These are phyloP conservation scores for Dactylonectria estremocensis DNA, from an alignment of 2,329 filamentous ascomycete species.

Conservation along the genomic window DNA sequence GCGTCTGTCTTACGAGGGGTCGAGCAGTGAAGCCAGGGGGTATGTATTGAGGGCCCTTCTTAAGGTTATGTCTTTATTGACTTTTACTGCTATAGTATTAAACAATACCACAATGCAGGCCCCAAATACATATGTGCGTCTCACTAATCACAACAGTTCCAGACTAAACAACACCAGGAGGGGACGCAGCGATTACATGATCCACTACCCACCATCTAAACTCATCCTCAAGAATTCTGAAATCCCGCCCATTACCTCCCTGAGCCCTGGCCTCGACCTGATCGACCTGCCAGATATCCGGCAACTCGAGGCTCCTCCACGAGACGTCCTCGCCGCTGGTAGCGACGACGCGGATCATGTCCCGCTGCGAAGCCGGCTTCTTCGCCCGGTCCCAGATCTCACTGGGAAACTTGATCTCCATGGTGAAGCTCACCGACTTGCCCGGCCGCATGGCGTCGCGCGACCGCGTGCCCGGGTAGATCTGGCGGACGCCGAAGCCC, in stretches of 20 bases:
- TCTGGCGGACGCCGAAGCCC: conserved; percentile 3
- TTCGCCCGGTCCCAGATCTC: not conserved
- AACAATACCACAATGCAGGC: too few species aligned
- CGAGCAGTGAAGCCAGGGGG: too few species aligned
- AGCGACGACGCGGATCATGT: conserved; percentile 12
- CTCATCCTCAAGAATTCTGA: not conserved
- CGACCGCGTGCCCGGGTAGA: not conserved
- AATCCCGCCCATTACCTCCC: not conserved
- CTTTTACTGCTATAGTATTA: too few species aligned
- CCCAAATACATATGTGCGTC: too few species aligned
- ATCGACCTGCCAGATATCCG: conserved; percentile 15
- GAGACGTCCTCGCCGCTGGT: not conserved
- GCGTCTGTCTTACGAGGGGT: too few species aligned
- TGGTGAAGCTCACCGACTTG: not conserved
- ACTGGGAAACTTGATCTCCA: not conserved
- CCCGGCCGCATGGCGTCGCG: not conserved
- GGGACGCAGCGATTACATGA: not conserved
- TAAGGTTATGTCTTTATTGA: too few species aligned
- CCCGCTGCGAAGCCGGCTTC: not conserved
- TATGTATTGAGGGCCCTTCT: too few species aligned
- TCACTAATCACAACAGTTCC: not conserved
- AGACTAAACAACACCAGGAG: not conserved
- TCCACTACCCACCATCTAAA: conserved; percentile 4
- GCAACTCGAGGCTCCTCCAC: conserved; percentile 14
- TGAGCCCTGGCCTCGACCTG: not conserved